Percentiles rank a stretch among this genome's conserved stretches.
Conservation (phyloP, 441 rosid genomes). For the Breynia disticha region DNA sequence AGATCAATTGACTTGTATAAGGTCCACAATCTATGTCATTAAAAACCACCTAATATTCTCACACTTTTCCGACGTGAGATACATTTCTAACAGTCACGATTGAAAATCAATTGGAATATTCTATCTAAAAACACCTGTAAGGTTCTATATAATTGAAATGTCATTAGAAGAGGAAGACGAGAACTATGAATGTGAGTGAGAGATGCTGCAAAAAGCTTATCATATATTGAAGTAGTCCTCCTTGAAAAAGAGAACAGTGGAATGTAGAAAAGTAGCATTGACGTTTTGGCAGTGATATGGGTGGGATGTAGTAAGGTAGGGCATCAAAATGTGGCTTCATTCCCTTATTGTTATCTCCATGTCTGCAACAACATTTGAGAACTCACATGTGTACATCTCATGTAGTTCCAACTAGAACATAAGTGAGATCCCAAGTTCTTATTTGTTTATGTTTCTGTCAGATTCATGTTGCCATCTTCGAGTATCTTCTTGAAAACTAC, state of each 20-base stretch:
- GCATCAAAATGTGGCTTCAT: slow-evolving; percentile 33
- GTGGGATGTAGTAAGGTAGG: slow-evolving; percentile 29
- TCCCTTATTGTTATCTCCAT: slow-evolving; percentile 31
- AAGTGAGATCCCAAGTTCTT: slow-evolving; percentile 4
- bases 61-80: too few species aligned
- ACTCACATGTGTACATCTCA: slow-evolving; percentile 23
- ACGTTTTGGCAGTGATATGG: slow-evolving; percentile 27
- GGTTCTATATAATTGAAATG: too few species aligned
- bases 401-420: slow-evolving; percentile 19
- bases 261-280: slow-evolving; percentile 21
- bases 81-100: too few species aligned
- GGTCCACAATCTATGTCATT: too few species aligned
- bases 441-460: background rate
- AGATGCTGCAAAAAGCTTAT: background rate
- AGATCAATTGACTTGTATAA: too few species aligned
- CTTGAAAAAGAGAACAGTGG: background rate
- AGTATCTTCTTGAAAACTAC: too few species aligned
- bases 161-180: background rate
- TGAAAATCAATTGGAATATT: too few species aligned
- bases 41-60: too few species aligned
- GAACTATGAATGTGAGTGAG: background rate
- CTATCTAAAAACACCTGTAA: too few species aligned
- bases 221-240: background rate
- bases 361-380: slow-evolving; percentile 21
- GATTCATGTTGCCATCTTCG: too few species aligned